Base-by-base conservation (phyloP, 1,139 yeast species). In the Zygosaccharomyces sapae region DNA sequence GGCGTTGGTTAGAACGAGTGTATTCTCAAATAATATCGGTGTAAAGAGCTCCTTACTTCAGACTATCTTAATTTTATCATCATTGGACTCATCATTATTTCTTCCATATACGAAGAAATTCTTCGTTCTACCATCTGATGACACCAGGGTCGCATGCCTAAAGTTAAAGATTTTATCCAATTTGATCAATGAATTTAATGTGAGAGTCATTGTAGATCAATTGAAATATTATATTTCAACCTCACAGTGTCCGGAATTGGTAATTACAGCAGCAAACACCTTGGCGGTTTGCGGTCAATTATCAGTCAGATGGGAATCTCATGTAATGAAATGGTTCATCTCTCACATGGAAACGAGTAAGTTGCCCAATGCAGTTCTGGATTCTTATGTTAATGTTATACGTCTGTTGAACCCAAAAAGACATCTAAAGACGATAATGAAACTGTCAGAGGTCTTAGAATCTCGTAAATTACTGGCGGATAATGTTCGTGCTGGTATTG, bases 401-500 rank as follows among this genome's bases (percentile, higher is more conserved):
- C 73, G 97, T 34, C 79, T 76, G 52, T 69, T 90, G 51, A 72
- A 78, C 52, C 77, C 83, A 3, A 56, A 59, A 8, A 66, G 64
- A 12, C 73, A 78, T 54, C 58, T 73, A 20, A 62, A 65, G 24
- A 68, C 75, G 1, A 67, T 79, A 44, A 65, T 68, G 45, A 71
- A 67, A 51, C 63, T 79, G 25, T 70, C 77, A 1, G 62, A 55
- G 18, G 48, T 60, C 10, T 38, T 64, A 31, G 47, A 55, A 29
- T 41, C 41, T 7, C 41, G 51, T n/a, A 48, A 54, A 33, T 48
- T 50, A 19, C 34, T 62, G 42, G 48, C 68, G 53, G 59, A 64
- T 57, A 53, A 74, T 13, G 96, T 97, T 0, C 79, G 82, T 54
- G 89, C 95, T 1, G 85, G 94, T 47, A 81, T 89, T 18, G 75